Evolutionary conservation across 352 stramenopile genomes (phyloP), one percentile per base, ranked within the genome.

Genomic region (Phytophthora cactorum): DNA sequence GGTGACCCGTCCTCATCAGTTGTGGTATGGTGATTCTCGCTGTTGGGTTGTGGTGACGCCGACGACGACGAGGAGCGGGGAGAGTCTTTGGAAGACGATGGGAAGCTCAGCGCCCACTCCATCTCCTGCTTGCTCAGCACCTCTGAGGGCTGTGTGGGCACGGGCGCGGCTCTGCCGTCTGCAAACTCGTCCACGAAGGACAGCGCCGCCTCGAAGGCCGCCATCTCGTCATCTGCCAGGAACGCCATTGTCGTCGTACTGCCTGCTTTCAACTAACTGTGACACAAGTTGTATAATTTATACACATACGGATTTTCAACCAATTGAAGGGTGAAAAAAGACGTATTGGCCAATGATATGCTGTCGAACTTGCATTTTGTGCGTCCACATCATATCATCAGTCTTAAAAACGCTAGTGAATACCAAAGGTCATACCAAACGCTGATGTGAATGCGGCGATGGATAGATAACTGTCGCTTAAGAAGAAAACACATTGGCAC

Each of bases 161-260:
- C 54, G 12, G 52, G 32, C 1, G 12, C 36, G 11, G 25, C 47
- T 36, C 25, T 64, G 5, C 44, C 14, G 31, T 47, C 50, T 27
- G 63, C 31, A 34, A 76, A 71, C 50, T 79, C 72, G 63, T 76
- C 72, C 51, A 79, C 63, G 56, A 74, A 79, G 36, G 63, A 79
- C 39, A 79, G 50, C 29, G 63, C 72, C 6, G 72, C 68, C 52
- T 75, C 44, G 32, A 75, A 75, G 17, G 57, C 68, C 14, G 68
- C 68, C 68, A 75, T 74, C 59, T 79, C 72, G 29, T 75, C 72
- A 47, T 79, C 72, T 5, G 68, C 56, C 8, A 75, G 47, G 63
- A 75, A 75, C 31, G 62, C 68, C 68, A 75, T 75, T 4, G 11
- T 2, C 28, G 9, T 44, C 59, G 3, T 15, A 22, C n/a, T n/a